Evolutionary conservation across 352 stramenopile species (phyloP), one percentile per base, ranked within the genome.

Genomic region (Stramenopiles sp.): DNA sequence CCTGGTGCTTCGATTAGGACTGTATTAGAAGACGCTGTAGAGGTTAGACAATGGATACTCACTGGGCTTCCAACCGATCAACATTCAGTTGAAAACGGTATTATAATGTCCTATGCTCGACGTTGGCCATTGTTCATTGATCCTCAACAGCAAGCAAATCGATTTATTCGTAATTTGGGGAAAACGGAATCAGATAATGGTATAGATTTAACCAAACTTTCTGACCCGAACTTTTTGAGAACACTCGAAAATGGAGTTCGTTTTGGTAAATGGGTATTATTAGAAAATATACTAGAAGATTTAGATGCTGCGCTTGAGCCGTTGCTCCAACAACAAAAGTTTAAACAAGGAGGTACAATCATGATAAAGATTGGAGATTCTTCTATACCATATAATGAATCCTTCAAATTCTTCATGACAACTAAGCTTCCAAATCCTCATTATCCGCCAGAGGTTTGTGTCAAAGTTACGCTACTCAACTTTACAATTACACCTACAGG

Each of bases 381-480:
- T 40, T 83, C 63, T 8, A 74, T 91, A 44, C 70, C 83, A 48
- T 91, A 91, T 53, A 72, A 87, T 39, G 45, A 56, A 17, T 75
- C 77, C 45, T 91, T 91, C 47, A 59, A 65, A 0, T 41, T 91
- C 19, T 91, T 87, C 51, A 80, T 91, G 58, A 93, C 93, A 47
- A 92, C 80, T 2, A 60, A 83, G 0, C 54, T 96, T 39, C 79
- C 80, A 8, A 96, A 96, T 47, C 84, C 84, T 26, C 81, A 79
- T 50, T 95, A 94, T 36, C 77, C 67, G 2, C 84, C 81, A 0
- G 84, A 96, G 47, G 51, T 96, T 15, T 79, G 94, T 55, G 83
- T 80, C 2, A 95, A 95, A 53, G 91, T 79, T 0, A 96, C 79
- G 0, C 65, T 96, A 32, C 88, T 96, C 29, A 79, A 96, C 61